Evolutionary conservation across 495 filamentous ascomycete species (phyloP).

Genomic region (Polyplosphaeria fusca): DNA sequence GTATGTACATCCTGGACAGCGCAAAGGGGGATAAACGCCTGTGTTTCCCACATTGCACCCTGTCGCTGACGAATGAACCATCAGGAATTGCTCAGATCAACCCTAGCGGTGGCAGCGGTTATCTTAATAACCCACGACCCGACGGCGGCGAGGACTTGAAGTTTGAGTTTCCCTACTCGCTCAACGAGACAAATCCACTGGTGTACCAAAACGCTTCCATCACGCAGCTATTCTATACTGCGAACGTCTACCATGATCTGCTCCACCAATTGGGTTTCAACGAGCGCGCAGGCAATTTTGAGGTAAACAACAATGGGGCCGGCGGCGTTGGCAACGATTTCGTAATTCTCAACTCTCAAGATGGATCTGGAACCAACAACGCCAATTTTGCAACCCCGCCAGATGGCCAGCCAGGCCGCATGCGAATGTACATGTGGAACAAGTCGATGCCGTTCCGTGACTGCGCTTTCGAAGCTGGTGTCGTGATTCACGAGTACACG

Average conservation of each 20-base stretch:
- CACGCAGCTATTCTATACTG: constrained; percentile 55
- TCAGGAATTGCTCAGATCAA: background rate
- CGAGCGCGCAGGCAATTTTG: constrained; percentile 55
- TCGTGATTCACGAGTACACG: constrained; percentile 50
- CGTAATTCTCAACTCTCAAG: constrained; percentile 54
- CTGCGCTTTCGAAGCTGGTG: constrained; percentile 47
- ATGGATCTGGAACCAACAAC: constrained; percentile 52
- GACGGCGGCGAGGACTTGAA: constrained; percentile 33
- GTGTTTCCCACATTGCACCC: too few species aligned
- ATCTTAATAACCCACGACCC: constrained; percentile 46
- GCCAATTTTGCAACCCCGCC: constrained; percentile 52
- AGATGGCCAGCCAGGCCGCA: constrained; percentile 49
- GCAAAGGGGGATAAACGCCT: too few species aligned
- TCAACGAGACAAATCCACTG: constrained; percentile 37
- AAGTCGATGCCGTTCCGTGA: constrained; percentile 45
- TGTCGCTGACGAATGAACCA: too few species aligned
- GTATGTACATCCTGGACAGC: background rate
- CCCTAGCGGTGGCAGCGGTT: constrained; percentile 35
- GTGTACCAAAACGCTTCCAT: constrained; percentile 46
- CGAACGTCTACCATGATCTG: constrained; percentile 53
- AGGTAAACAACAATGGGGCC: constrained; percentile 49
- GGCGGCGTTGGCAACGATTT: constrained; percentile 50
- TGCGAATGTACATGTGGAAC: constrained; percentile 53
- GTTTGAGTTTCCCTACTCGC: constrained; percentile 46
- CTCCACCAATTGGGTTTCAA: constrained; percentile 54